Conservation (phyloP, 2,329 filamentous ascomycete genomes). For the Endothia cerciana region DNA sequence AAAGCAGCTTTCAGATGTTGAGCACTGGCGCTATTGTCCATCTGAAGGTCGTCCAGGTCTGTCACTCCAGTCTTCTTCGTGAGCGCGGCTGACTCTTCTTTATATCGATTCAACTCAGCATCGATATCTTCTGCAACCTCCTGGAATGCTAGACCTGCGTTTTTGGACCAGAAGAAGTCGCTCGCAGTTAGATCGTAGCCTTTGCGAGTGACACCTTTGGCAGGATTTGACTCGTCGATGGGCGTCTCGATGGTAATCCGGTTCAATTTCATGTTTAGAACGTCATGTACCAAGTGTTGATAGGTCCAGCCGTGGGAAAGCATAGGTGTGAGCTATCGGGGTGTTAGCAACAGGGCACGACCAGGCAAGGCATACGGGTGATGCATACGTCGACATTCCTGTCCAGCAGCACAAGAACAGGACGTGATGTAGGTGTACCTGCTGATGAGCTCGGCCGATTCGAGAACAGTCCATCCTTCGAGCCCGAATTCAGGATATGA, state of each 20-base stretch:
- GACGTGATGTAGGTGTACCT: conserved; percentile 73
- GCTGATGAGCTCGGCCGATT: conserved; percentile 62
- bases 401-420: conserved; percentile 91
- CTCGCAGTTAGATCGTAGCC: conserved; percentile 86
- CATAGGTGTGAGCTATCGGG: conserved; percentile 76
- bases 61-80: conserved; percentile 94
- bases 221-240: conserved; percentile 74
- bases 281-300: conserved; percentile 78
- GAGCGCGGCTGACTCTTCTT: conserved; percentile 91
- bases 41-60: conserved; percentile 89
- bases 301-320: conserved; percentile 89
- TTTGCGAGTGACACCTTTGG: conserved; percentile 80
- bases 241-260: conserved; percentile 90
- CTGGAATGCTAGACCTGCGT: conserved; percentile 84
- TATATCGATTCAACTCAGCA: conserved; percentile 89
- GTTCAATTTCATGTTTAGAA: conserved; percentile 71
- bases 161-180: conserved; percentile 97
- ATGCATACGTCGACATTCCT: conserved; percentile 75
- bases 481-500: conserved; percentile 80
- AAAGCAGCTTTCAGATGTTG: conserved; percentile 96
- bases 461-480: conserved; percentile 96
- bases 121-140: conserved; percentile 57
- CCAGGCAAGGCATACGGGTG: neutral
- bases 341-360: neutral
- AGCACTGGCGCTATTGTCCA: conserved; percentile 85